Conservation (phyloP, 2,329 filamentous ascomycete genomes). For the Diaporthe humulicola region DNA sequence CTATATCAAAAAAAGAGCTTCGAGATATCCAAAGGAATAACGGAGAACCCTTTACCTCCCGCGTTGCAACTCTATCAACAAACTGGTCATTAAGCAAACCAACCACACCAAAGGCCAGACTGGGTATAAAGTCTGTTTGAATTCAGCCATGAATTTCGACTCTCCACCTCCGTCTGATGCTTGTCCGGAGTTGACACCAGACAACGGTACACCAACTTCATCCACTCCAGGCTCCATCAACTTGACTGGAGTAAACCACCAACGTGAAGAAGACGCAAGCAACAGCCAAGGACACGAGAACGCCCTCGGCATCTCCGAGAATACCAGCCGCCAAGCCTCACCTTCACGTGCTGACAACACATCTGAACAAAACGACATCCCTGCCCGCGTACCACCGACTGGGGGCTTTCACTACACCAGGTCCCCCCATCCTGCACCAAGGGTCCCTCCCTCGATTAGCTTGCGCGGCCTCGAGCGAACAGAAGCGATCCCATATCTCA, state of each 20-base stretch:
- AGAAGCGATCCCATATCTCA: background rate
- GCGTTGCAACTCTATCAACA: background rate
- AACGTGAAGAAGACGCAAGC: background rate
- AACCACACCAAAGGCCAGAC: background rate
- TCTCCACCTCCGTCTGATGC: background rate
- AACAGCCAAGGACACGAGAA: background rate
- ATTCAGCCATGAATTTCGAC: background rate
- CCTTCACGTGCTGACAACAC: background rate
- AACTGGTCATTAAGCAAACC: background rate
- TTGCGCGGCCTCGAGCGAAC: accelerated
- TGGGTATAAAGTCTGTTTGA: background rate
- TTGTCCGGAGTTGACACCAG: background rate
- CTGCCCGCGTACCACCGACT: background rate
- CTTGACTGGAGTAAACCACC: background rate
- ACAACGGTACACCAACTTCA: background rate
- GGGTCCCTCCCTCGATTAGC: background rate
- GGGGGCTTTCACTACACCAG: no score
- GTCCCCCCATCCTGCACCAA: background rate
- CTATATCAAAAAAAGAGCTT: background rate
- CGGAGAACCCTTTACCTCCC: background rate
- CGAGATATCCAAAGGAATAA: background rate
- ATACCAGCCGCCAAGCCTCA: background rate
- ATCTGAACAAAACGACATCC: background rate
- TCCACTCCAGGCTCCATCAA: background rate
- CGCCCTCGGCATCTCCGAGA: background rate